Evolutionary conservation across 768 basidiomycete genomes (phyloP), one percentile per base, ranked within the genome.

Genomic region (Lentinus tigrinus): DNA sequence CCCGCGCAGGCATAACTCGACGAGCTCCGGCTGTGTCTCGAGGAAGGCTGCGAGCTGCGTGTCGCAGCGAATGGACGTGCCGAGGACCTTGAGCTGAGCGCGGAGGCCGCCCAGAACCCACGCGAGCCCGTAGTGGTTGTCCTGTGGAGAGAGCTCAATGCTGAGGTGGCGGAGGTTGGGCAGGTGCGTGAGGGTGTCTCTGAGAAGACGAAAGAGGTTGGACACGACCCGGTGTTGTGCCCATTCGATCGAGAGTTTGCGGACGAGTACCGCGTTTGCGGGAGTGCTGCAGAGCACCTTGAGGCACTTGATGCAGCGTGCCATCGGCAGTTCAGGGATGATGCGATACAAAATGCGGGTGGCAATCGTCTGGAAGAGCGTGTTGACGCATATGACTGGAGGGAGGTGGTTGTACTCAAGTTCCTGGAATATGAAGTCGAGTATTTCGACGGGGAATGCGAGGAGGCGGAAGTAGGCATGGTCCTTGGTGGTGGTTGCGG

Each of bases 1-100:
- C 0, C 84, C 85, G 21, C 84, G 75, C 23, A 87, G 75, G 13
- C 81, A 81, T 52, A 88, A 75, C 24, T 87, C 81, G 38, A 67
- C 65, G 58, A 88, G 72, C 26, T 66, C 60, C 5, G 70, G 71
- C 68, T 87, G 85, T 0, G 72, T 70, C 54, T 77, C 80, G 53
- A 88, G 74, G 67, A 87, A 85, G 9, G 63, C 55, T 0, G 81
- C 81, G 14, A 88, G 74, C 3, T 71, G 65, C 3, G 67, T 62
- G 39, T 80, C 78, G 63, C 78, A 85, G n/a, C 78, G 77, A 69
- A 85, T 77, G 17, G 85, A 83, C 0, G 84, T 85, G 10, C 80
- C 75, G 63, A 87, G 77, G 0, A 72, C 64, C n/a, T 66, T 62
- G 28, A 88, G 75, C 5, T 70, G 69, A 62, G 84, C 81, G 10